Conservation (phyloP, 169 alveolate species). For the Plasmodium gallinaceum region DNA sequence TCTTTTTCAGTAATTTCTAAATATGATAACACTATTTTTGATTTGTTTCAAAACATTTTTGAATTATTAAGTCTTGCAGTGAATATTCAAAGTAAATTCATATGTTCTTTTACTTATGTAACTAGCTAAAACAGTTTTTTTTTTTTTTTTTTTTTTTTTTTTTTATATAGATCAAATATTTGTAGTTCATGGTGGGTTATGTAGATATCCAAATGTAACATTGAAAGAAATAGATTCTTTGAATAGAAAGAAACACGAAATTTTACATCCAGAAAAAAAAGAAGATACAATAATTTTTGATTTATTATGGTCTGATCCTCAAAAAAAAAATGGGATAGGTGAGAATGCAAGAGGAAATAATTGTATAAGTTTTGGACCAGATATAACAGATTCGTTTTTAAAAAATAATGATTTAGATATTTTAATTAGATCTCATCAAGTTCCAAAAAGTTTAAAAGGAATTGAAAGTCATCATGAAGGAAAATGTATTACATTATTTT, state of each 20-base stretch:
- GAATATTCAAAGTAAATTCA: constrained; percentile 86
- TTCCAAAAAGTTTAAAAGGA: constrained; percentile 91
- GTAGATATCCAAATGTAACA: constrained; percentile 90
- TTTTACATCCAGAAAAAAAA: constrained; percentile 88
- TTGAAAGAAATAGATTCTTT: constrained; percentile 87
- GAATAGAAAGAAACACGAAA: constrained; percentile 90
- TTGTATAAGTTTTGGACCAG: constrained; percentile 94
- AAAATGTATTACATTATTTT: constrained; percentile 90
- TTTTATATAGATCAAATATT: constrained; percentile 75
- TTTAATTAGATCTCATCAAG: constrained; percentile 93
- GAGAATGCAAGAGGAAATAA: constrained; percentile 92
- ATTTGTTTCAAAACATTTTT: constrained; percentile 90
- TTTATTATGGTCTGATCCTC: constrained; percentile 94
- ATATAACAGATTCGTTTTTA: constrained; percentile 90
- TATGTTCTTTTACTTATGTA: too few relatives aligned
- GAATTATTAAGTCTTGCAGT: constrained; percentile 90
- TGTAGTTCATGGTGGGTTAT: constrained; percentile 93
- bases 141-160: constrained; percentile 10
- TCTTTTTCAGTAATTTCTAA: constrained; percentile 77
- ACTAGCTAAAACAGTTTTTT: not conserved
- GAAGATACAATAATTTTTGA: constrained; percentile 92
- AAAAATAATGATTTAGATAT: constrained; percentile 89
- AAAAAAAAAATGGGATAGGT: constrained; percentile 87
- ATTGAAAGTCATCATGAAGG: constrained; percentile 91
- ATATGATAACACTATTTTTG: constrained; percentile 91